These are phyloP conservation scores for Monosporascus sp. DNA, from an alignment of 2,329 filamentous ascomycete species.

Conservation along the genomic window DNA sequence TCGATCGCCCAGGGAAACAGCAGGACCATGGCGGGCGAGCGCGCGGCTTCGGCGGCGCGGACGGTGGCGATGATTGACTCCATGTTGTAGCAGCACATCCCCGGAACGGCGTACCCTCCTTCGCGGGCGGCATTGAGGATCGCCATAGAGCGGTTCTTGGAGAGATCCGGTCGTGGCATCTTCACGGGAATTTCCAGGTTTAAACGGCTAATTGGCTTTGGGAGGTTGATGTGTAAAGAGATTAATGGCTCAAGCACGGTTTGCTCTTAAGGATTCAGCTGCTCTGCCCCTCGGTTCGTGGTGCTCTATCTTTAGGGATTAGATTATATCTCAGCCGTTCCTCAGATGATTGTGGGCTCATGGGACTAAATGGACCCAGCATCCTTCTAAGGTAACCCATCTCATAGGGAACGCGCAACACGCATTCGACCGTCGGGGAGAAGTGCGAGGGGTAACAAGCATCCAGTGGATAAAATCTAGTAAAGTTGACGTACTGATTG, in stretches of 20 bases:
- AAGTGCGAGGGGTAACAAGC: neutral
- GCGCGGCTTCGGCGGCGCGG: conserved; percentile 62
- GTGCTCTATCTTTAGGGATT: neutral
- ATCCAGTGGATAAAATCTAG: neutral
- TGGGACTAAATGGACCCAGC: neutral
- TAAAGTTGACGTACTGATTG: neutral
- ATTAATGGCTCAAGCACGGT: too few relatives aligned
- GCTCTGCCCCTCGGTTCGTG: too few relatives aligned
- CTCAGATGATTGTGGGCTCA: neutral
- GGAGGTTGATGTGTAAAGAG: neutral
- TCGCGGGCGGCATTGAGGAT: conserved; percentile 53
- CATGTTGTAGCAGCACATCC: conserved; percentile 63
- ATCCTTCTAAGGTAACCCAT: neutral
- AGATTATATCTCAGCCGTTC: neutral
- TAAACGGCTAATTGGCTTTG: neutral
- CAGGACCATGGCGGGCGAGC: conserved; percentile 65
- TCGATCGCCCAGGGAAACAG: conserved; percentile 71
- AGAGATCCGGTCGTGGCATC: conserved; percentile 33
- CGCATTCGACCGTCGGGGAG: neutral
- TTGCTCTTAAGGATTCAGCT: too few relatives aligned
- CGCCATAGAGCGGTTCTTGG: conserved; percentile 46
- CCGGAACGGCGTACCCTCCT: conserved; percentile 54
- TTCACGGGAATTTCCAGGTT: conserved; percentile 6
- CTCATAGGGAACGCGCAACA: neutral
- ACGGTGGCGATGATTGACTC: conserved; percentile 67